Evolutionary conservation across 352 stramenopile genomes (phyloP), one percentile per base, ranked within the genome.

Genomic region (Globisporangium ultimum): DNA sequence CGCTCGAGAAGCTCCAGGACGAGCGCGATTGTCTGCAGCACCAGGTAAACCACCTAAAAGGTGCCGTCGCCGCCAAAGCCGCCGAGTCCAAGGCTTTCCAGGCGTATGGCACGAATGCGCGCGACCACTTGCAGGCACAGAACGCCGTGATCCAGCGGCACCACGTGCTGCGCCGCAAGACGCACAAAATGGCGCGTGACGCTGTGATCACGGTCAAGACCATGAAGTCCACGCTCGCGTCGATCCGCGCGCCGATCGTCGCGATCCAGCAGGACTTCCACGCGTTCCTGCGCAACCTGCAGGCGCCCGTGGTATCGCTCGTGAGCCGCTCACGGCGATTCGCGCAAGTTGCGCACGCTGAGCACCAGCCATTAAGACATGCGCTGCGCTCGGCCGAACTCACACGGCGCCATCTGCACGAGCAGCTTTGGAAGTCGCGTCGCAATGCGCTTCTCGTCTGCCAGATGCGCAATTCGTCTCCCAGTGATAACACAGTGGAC

Each of bases 11-110:
- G 9, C 41, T 76, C 0, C 56, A 65, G 28, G 78, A 92, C 53
- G 83, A 90, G 52, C 69, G 78, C n/a, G 78, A 88, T 47, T 56
- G 58, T 13, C 66, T 92, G 32, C 81, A 90, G 61, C 76, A 85
- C 55, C 78, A 88, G 42, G 64, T 80, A 17, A 87, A 89, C 53
- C 78, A 87, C 34, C 57, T 92, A 7, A 92, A 92, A 68, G 83
- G 80, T 0, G 72, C 78, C 0, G 83, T 90, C 22, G 81, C 83
- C 0, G 83, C 83, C 13, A 92, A 90, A 63, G 64, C 67, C 11
- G 83, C 83, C 12, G 80, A 92, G 61, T 78, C 80, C 3, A 85
- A 82, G 42, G 80, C 82, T 1, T 90, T 90, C 48, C 82, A 90
- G 48, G 70, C 83, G 2, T 90, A 90, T 24, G 80, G 78, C 18